Conservation (phyloP, 805 yeast species). For the Candida tammaniensis region DNA sequence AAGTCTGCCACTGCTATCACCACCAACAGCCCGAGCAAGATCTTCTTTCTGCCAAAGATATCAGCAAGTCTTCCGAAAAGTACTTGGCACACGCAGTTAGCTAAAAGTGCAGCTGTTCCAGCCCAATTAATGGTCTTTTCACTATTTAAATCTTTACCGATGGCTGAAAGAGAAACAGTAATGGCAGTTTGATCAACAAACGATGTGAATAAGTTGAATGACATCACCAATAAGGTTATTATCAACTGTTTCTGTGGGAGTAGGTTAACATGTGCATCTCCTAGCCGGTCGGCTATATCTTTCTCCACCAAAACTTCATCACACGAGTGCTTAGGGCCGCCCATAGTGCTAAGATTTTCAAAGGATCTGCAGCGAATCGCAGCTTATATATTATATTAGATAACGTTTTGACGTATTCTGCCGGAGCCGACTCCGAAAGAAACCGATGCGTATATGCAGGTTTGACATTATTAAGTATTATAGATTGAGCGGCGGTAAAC, state of each 20-base stretch:
- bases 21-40: constrained; percentile 42
- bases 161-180: constrained; percentile 42
- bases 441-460: no score
- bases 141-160: constrained; percentile 44
- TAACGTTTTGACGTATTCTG: no score
- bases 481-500: not conserved
- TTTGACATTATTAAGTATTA: no score
- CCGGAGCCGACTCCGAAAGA: no score
- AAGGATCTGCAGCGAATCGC: no score
- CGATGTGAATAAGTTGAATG: constrained; percentile 34
- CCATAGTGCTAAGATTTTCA: no score
- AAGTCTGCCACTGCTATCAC: constrained; percentile 46
- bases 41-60: constrained; percentile 52
- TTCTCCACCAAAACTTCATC: no score
- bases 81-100: constrained; percentile 74
- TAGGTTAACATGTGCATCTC: constrained; percentile 28
- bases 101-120: constrained; percentile 65
- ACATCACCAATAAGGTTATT: constrained; percentile 29
- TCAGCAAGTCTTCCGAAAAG: constrained; percentile 70
- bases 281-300: constrained; percentile 25
- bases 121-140: constrained; percentile 58
- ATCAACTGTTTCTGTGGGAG: constrained; percentile 32
- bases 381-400: no score
- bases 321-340: no score
- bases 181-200: constrained; percentile 46